phyloP scores from a whole-genome alignment of 2,329 filamentous ascomycete genomes.

The Colletotrichum sp. region DNA sequence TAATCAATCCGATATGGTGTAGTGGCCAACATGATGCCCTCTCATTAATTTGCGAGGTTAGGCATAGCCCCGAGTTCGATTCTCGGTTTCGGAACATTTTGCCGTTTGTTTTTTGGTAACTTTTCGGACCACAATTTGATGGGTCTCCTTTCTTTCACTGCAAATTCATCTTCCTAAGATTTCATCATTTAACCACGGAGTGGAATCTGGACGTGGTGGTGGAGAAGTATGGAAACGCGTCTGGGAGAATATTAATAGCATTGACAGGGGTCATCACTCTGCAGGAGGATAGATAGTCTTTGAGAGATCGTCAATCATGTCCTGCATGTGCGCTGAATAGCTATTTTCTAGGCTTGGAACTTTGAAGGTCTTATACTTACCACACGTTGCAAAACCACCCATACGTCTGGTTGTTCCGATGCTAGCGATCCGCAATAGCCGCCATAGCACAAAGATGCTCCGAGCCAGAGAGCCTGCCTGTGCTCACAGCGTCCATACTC shows the following conservation, averaged over 20 bases:
- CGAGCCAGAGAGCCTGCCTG: not conserved
- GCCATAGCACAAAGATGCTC: not conserved
- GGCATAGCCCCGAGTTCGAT: slow-evolving; percentile 22
- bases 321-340: not conserved
- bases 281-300: not conserved
- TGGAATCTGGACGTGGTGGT: not conserved
- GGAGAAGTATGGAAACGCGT: not conserved
- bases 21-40: slow-evolving; percentile 20
- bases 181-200: not conserved
- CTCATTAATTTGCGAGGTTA: not conserved
- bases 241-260: not conserved
- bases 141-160: not conserved
- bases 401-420: not conserved
- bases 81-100: slow-evolving; percentile 17
- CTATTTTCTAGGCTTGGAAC: not conserved
- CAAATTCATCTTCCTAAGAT: not conserved
- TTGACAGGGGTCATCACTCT: not conserved
- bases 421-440: not conserved
- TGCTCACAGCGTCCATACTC: not conserved
- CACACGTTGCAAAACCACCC: not conserved
- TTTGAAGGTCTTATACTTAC: not conserved
- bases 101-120: not conserved
- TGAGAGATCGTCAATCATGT: not conserved
- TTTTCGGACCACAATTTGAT: not conserved
- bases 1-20: slow-evolving; percentile 5